phyloP scores from a whole-genome alignment of 2,329 filamentous ascomycete genomes.

The Pezicula neosporulosa region DNA sequence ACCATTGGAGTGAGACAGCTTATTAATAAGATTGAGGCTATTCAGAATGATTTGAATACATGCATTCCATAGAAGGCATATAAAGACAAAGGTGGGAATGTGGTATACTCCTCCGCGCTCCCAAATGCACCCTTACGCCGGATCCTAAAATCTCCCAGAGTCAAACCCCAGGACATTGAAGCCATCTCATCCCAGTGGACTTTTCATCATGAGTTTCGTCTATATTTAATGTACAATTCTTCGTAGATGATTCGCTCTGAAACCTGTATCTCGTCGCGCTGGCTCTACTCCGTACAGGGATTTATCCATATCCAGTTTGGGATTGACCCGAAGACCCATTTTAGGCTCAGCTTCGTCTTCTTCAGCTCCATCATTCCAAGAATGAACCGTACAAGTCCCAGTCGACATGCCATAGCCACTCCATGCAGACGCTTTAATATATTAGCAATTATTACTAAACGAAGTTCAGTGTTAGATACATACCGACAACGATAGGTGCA shows the following conservation, averaged over 20 bases:
- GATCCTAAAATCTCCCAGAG: too few relatives aligned
- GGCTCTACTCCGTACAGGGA: constrained; percentile 7
- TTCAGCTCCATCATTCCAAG: constrained; percentile 60
- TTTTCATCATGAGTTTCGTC: too few relatives aligned
- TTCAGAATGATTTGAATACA: too few relatives aligned
- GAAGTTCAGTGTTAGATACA: constrained; percentile 2
- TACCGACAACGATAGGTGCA: constrained; percentile 56
- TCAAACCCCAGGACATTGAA: too few relatives aligned
- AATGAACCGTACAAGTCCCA: constrained; percentile 64
- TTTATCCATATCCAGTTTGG: constrained; percentile 31
- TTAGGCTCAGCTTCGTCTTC: constrained; percentile 53
- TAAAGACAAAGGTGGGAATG: too few relatives aligned
- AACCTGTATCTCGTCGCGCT: neutral
- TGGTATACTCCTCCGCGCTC: too few relatives aligned
- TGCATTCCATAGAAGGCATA: too few relatives aligned
- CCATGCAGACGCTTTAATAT: constrained; percentile 57
- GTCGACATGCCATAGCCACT: constrained; percentile 63
- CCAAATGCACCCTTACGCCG: too few relatives aligned
- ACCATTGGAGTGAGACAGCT: too few relatives aligned
- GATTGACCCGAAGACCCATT: constrained; percentile 40
- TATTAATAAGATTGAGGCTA: too few relatives aligned
- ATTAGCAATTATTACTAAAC: constrained; percentile 7
- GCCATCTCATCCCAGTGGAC: too few relatives aligned
- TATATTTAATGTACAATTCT: neutral
- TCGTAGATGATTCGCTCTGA: neutral